A percentile compares a stretch with the other conserved stretches of the same genome.
phyloP scores from a whole-genome alignment of 2,329 filamentous ascomycete species.

The Parastagonospora avenae region DNA sequence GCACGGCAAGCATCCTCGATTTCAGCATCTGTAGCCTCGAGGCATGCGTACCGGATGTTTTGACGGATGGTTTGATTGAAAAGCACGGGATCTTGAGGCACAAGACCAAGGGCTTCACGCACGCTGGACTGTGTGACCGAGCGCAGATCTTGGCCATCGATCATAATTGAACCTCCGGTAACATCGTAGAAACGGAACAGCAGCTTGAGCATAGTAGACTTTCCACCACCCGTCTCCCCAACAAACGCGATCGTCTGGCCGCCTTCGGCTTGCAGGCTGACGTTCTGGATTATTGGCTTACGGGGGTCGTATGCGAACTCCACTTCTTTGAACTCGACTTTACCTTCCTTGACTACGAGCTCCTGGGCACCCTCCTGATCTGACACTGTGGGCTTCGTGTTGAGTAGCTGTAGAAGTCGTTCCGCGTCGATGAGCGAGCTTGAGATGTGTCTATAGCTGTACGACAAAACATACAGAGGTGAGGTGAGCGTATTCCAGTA shows the following conservation, averaged over 20 bases:
- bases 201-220: constrained; percentile 66
- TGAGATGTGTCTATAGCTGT: constrained; percentile 55
- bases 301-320: constrained; percentile 61
- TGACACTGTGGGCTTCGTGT: constrained; percentile 61
- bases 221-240: constrained; percentile 67
- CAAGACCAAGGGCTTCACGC: constrained; percentile 64
- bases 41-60: constrained; percentile 67
- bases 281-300: constrained; percentile 56
- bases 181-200: constrained; percentile 67
- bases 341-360: constrained; percentile 54
- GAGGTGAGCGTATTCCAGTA: constrained; percentile 63
- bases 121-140: constrained; percentile 63
- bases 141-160: constrained; percentile 66
- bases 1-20: constrained; percentile 65
- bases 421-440: constrained; percentile 69
- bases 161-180: constrained; percentile 57
- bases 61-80: constrained; percentile 70
- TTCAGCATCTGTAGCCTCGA: constrained; percentile 65
- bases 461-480: constrained; percentile 58
- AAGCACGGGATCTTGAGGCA: constrained; percentile 67
- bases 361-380: constrained; percentile 48
- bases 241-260: constrained; percentile 66
- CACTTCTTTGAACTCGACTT: constrained; percentile 61
- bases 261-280: constrained; percentile 56
- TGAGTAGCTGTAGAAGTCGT: constrained; percentile 62